Evolutionary conservation across 768 basidiomycete species (phyloP).

Genomic region (Suillus ampliporus): DNA sequence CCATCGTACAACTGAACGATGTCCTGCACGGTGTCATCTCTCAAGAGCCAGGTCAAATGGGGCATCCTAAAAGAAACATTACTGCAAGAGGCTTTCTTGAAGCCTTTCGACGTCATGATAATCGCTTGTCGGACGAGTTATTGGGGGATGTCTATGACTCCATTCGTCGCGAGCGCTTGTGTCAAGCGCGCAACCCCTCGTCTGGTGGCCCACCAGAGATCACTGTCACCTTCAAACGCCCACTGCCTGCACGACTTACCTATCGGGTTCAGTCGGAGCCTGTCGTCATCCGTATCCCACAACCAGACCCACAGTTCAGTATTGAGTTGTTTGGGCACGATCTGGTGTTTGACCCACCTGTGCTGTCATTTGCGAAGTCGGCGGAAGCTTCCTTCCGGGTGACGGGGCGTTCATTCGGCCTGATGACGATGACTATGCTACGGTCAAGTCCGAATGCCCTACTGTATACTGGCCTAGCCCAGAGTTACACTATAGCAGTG

Average conservation of each 20-base stretch:
- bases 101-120: slow-evolving; percentile 82
- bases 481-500: slow-evolving; percentile 77
- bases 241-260: slow-evolving; percentile 79
- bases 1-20: slow-evolving; percentile 89
- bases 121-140: slow-evolving; percentile 75
- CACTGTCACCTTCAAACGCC: slow-evolving; percentile 71
- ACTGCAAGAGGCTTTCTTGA: slow-evolving; percentile 81
- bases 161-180: slow-evolving; percentile 71
- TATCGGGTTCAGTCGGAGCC: slow-evolving; percentile 89
- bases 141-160: slow-evolving; percentile 82
- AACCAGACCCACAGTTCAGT: slow-evolving; percentile 79
- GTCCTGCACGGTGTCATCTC: slow-evolving; percentile 79
- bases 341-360: slow-evolving; percentile 84
- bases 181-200: slow-evolving; percentile 64
- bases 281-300: slow-evolving; percentile 84
- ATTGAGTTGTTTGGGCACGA: slow-evolving; percentile 90
- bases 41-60: slow-evolving; percentile 60
- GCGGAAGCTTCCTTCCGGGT: slow-evolving; percentile 89
- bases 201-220: slow-evolving; percentile 51
- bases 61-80: slow-evolving; percentile 62
- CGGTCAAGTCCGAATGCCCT: slow-evolving; percentile 85
- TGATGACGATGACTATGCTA: slow-evolving; percentile 82
- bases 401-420: slow-evolving; percentile 83
- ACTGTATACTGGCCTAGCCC: slow-evolving; percentile 80
- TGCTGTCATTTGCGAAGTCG: slow-evolving; percentile 78